phyloP scores from a whole-genome alignment of 306 rosid genomes.

The Albizia julibrissin region DNA sequence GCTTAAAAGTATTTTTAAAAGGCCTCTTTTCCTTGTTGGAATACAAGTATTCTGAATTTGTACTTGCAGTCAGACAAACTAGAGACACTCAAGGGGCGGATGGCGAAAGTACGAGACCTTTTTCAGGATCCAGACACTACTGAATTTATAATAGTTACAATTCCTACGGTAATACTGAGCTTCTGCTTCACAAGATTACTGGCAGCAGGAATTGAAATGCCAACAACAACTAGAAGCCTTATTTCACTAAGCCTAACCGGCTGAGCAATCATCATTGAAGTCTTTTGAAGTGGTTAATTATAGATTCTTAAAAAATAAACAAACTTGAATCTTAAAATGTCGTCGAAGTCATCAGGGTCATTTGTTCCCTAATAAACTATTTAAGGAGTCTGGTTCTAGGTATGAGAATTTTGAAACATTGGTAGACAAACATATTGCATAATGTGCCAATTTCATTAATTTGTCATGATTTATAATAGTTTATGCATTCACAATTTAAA shows the following conservation, averaged over 20 bases:
- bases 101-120: constrained; percentile 75
- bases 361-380: not conserved
- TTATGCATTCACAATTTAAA: not conserved
- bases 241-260: not conserved
- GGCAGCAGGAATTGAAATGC: constrained; percentile 8
- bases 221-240: not conserved
- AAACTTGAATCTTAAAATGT: not conserved
- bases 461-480: not conserved
- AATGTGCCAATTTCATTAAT: not conserved
- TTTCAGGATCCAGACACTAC: constrained; percentile 73
- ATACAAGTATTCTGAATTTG: constrained; percentile 31
- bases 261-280: not conserved
- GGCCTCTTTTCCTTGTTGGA: not conserved
- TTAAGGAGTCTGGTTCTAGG: not conserved
- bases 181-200: constrained; percentile 12
- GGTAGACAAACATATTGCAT: not conserved
- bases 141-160: constrained; percentile 83
- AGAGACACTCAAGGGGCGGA: constrained; percentile 63
- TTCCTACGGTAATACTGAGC: constrained; percentile 68
- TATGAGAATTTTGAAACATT: not conserved
- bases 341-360: not conserved
- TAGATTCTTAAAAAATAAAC: not conserved
- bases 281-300: not conserved
- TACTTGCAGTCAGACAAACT: constrained; percentile 63
- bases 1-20: constrained; percentile 32